phyloP scores from a whole-genome alignment of 805 yeast species.

The Blastobotrys attinorum region DNA sequence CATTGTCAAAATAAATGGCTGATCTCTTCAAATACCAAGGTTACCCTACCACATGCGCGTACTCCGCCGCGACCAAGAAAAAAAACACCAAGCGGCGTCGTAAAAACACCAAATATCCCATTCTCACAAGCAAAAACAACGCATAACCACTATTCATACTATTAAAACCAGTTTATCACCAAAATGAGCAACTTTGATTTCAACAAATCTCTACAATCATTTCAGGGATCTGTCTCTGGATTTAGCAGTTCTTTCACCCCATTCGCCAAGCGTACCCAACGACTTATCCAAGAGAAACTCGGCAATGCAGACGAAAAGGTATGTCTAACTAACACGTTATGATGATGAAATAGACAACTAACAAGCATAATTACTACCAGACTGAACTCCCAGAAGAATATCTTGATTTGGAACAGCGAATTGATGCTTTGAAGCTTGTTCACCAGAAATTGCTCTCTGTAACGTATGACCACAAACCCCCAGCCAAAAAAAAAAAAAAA shows the following conservation, averaged over 20 bases:
- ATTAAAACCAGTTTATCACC: neutral
- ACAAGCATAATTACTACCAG: constrained; percentile 7
- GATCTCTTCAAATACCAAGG: too few relatives aligned
- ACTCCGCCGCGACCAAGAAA: too few relatives aligned
- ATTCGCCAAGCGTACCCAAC: constrained; percentile 71
- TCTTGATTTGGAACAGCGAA: constrained; percentile 60
- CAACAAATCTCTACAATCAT: constrained; percentile 31
- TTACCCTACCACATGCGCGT: too few relatives aligned
- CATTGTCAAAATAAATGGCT: too few relatives aligned
- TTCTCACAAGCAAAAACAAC: neutral
- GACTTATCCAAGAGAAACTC: constrained; percentile 68
- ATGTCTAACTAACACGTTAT: constrained; percentile 6
- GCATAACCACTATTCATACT: neutral
- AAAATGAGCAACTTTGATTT: constrained; percentile 26
- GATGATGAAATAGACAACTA: neutral
- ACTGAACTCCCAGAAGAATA: constrained; percentile 82
- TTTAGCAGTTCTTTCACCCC: constrained; percentile 47
- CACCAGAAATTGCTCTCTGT: constrained; percentile 51
- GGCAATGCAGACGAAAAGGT: constrained; percentile 72
- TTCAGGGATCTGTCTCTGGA: constrained; percentile 29
- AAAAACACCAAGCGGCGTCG: too few relatives aligned
- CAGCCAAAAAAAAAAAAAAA: neutral
- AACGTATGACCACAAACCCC: constrained; percentile 23
- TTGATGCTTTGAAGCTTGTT: constrained; percentile 64
- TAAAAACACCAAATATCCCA: neutral